A percentile compares a stretch with the other conserved stretches of the same genome.
phyloP scores from a whole-genome alignment of 331 rosid genomes.

The Spiraea crenata region DNA sequence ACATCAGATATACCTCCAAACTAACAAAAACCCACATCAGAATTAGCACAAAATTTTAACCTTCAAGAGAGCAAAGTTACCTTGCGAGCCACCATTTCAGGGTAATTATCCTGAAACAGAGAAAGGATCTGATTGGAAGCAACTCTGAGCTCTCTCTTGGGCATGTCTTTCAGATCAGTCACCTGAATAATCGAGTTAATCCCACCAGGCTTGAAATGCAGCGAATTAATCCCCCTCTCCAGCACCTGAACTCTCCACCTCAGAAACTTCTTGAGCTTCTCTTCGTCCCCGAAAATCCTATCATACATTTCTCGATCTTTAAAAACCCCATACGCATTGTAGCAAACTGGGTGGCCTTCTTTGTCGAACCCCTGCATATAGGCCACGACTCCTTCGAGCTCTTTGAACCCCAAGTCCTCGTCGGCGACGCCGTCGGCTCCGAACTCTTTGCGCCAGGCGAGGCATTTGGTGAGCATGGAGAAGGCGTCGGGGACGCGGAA shows the following conservation, averaged over 20 bases:
- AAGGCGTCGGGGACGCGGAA: constrained; percentile 68
- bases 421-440: constrained; percentile 59
- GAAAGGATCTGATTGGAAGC: constrained; percentile 93
- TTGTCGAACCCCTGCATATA: constrained; percentile 82
- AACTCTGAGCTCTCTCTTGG: constrained; percentile 85
- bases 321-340: constrained; percentile 81
- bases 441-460: constrained; percentile 76
- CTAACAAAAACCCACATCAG: too few species aligned
- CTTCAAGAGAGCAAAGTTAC: constrained; percentile 22
- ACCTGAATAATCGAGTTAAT: constrained; percentile 86
- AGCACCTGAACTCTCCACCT: constrained; percentile 96
- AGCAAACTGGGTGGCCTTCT: constrained; percentile 91
- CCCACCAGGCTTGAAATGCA: constrained; percentile 89
- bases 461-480: constrained; percentile 62
- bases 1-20: too few species aligned
- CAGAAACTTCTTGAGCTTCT: constrained; percentile 74
- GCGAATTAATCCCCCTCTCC: constrained; percentile 70
- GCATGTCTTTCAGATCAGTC: constrained; percentile 97
- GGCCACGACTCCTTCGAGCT: constrained; percentile 87
- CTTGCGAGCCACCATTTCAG: constrained; percentile 95
- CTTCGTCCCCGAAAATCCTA: constrained; percentile 80
- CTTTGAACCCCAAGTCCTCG: constrained; percentile 83
- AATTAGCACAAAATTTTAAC: too few species aligned
- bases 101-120: constrained; percentile 90
- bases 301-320: constrained; percentile 79